Evolutionary conservation across 2,329 filamentous ascomycete genomes (phyloP).

Genomic region (Trichoderma semiorbis): DNA sequence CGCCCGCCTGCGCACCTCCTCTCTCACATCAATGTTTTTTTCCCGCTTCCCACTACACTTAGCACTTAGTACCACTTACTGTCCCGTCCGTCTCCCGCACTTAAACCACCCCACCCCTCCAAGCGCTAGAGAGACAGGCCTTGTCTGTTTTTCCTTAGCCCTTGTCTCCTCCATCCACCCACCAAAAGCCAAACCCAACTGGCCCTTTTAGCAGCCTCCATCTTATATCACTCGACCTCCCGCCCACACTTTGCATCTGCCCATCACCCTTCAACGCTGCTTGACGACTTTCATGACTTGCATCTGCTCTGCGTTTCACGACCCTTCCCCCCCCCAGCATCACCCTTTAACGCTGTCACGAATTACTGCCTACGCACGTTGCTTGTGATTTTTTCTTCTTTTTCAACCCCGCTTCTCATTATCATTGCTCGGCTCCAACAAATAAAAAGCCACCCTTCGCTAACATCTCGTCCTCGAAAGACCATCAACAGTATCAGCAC

Average conservation of each 20-base stretch:
- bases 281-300: conserved; percentile 18
- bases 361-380: conserved; percentile 4
- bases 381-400: not conserved
- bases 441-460: conserved; percentile 3
- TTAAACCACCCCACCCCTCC: conserved; percentile 4
- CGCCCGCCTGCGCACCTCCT: conserved; percentile 3
- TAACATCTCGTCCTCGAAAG: conserved; percentile 10
- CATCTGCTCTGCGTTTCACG: conserved; percentile 14
- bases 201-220: not conserved
- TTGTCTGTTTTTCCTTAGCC: not conserved
- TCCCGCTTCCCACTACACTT: not conserved
- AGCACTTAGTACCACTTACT: not conserved
- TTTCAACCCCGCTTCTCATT: conserved; percentile 8
- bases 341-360: conserved; percentile 6
- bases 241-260: conserved; percentile 4
- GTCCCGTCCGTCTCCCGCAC: not conserved
- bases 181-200: not conserved
- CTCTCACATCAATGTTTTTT: not conserved
- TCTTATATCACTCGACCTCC: conserved; percentile 12
- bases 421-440: conserved; percentile 1
- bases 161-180: not conserved
- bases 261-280: conserved; percentile 9
- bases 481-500: conserved; percentile 9
- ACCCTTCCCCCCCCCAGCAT: not conserved
- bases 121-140: not conserved